phyloP scores from a whole-genome alignment of 2,329 filamentous ascomycete species.

The Aspergillus sp. region DNA sequence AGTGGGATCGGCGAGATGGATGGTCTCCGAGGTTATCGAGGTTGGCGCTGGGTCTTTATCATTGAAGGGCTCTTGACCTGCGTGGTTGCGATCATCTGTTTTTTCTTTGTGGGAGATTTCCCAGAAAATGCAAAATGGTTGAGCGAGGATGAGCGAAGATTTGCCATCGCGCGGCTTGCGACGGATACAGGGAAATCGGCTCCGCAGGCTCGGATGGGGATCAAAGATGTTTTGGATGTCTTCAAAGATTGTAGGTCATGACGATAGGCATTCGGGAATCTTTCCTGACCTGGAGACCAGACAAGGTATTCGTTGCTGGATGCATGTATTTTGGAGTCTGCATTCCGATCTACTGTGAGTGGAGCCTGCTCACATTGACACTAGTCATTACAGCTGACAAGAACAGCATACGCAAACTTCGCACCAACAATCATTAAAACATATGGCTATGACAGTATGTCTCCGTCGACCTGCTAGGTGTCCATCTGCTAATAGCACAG shows the following conservation, averaged over 20 bases:
- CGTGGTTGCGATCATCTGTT: conserved; percentile 57
- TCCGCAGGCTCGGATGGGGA: conserved; percentile 60
- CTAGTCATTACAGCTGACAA: conserved; percentile 8
- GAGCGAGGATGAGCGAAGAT: conserved; percentile 64
- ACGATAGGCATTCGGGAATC: neutral
- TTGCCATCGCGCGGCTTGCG: conserved; percentile 64
- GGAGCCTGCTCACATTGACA: neutral
- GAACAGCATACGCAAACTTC: conserved; percentile 69
- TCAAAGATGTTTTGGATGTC: conserved; percentile 60
- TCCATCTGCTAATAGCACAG: conserved; percentile 18
- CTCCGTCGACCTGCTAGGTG: neutral
- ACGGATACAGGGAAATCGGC: conserved; percentile 68
- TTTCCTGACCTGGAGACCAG: conserved; percentile 24
- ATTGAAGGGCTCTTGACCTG: conserved; percentile 64
- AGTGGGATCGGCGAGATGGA: conserved; percentile 61
- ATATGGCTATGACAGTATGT: conserved; percentile 58
- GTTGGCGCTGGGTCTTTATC: conserved; percentile 58
- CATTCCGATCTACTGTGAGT: conserved; percentile 66
- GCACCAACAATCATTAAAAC: conserved; percentile 68
- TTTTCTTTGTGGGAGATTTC: conserved; percentile 71
- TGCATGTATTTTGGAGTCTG: conserved; percentile 82
- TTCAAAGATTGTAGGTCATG: conserved; percentile 63
- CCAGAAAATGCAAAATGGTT: conserved; percentile 75
- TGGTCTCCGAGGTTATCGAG: conserved; percentile 56
- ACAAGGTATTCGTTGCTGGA: conserved; percentile 69